These are phyloP conservation scores for Neofusicoccum umdonicola DNA, from an alignment of 2,329 filamentous ascomycete genomes.

Conservation along the genomic window DNA sequence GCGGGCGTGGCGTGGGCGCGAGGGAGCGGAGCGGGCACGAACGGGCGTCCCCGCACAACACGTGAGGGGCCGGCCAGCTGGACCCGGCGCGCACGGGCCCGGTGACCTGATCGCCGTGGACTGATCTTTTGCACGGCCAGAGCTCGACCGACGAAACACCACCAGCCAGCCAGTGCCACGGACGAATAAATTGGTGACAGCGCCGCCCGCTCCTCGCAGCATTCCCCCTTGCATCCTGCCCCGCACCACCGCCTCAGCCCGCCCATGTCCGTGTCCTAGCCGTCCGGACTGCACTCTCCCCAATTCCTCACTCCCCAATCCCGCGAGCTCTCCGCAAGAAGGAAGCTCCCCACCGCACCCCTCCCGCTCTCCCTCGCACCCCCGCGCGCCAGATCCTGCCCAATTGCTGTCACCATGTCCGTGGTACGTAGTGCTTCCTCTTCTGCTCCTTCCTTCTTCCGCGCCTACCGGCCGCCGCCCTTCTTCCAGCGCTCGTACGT, in stretches of 20 bases:
- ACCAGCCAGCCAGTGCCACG: constrained; percentile 4
- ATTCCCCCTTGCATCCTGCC: neutral
- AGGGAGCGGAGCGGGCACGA: neutral
- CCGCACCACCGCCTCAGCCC: neutral
- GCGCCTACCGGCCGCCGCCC: constrained; percentile 2
- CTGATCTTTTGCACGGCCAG: constrained; percentile 10
- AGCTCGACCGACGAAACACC: neutral
- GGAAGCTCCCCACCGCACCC: neutral
- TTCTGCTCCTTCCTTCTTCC: constrained; percentile 1
- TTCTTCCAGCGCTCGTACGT: constrained; percentile 16
- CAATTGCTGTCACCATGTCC: constrained; percentile 15
- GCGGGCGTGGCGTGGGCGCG: neutral
- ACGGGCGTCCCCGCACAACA: constrained; percentile 8
- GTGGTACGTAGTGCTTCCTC: constrained; percentile 13
- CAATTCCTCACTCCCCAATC: neutral
- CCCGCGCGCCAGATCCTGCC: neutral
- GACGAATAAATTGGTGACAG: constrained; percentile 17
- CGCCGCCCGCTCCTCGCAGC: neutral
- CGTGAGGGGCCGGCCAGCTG: neutral
- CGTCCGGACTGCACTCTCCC: neutral
- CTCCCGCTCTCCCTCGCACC: neutral
- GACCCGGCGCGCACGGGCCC: constrained; percentile 1
- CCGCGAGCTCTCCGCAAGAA: neutral
- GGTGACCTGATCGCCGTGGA: constrained; percentile 17
- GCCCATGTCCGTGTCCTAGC: neutral